A percentile compares a stretch with the other conserved stretches of the same genome.
phyloP scores from a whole-genome alignment of 2,329 filamentous ascomycete genomes.

The Talaromyces marneffei region DNA sequence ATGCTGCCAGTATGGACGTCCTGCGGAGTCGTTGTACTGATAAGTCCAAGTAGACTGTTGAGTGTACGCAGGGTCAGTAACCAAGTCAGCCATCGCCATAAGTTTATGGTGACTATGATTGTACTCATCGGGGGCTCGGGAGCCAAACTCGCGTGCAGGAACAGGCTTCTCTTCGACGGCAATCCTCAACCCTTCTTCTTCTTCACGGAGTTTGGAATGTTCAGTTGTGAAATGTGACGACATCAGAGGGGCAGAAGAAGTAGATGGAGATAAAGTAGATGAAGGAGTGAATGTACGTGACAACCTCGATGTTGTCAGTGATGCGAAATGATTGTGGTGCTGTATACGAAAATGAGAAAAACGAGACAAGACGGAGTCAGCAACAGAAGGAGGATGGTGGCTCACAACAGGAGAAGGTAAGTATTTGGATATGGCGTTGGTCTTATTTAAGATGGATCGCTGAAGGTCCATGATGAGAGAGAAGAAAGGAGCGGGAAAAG shows the following conservation, averaged over 20 bases:
- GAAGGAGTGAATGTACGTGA: background rate
- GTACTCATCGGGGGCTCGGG: conserved; percentile 2
- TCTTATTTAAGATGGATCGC: conserved; percentile 10
- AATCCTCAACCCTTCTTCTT: background rate
- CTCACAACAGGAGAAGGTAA: background rate
- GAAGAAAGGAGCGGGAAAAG: background rate
- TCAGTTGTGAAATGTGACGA: background rate
- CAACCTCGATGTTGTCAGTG: background rate
- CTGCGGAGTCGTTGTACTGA: background rate
- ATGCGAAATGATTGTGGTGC: background rate
- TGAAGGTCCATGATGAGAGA: conserved; percentile 4
- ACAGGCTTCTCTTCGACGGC: background rate
- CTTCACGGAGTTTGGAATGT: background rate
- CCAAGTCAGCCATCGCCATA: conserved; percentile 8
- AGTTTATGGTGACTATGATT: conserved; percentile 2
- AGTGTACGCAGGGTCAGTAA: conserved; percentile 3
- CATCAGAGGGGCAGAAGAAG: background rate
- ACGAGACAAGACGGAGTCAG: conserved; percentile 6
- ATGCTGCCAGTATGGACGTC: background rate
- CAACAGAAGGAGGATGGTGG: background rate
- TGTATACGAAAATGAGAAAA: background rate
- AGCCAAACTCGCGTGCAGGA: background rate
- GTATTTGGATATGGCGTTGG: background rate
- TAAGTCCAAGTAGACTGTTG: background rate
- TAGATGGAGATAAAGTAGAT: background rate